phyloP scores from a whole-genome alignment of 1,284 basidiomycete species.

The Kwoniella shivajii region DNA sequence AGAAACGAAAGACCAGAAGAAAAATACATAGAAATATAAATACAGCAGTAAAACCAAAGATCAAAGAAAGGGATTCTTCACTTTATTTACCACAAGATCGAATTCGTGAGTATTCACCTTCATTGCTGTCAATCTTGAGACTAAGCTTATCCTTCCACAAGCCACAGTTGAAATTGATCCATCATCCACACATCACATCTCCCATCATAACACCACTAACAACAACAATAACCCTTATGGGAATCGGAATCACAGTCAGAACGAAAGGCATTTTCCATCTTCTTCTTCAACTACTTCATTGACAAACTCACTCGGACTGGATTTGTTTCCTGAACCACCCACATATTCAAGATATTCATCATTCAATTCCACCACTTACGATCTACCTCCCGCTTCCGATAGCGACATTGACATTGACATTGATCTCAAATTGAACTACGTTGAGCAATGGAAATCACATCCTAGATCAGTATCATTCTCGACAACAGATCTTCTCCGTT shows the following conservation, averaged over 20 bases:
- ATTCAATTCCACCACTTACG: neutral
- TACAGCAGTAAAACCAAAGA: neutral
- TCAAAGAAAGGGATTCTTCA: slow-evolving; percentile 7
- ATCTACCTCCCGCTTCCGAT: neutral
- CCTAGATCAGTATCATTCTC: neutral
- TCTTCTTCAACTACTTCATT: neutral
- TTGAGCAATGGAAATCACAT: neutral
- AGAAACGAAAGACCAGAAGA: neutral
- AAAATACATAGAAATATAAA: neutral
- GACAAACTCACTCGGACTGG: neutral
- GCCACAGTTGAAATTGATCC: slow-evolving; percentile 7
- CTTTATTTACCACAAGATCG: slow-evolving; percentile 3
- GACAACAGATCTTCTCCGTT: neutral
- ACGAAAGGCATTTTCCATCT: neutral
- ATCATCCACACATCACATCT: neutral
- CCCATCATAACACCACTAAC: neutral
- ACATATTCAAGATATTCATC: neutral
- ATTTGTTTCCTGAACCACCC: neutral
- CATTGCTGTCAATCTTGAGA: neutral
- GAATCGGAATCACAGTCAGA: too few species aligned
- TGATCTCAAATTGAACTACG: neutral
- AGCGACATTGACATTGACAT: neutral
- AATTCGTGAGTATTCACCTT: neutral
- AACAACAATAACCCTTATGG: too few species aligned
- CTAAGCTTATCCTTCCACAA: neutral